Evolutionary conservation across 805 yeast species (phyloP), one percentile per base, ranked within the genome.

Genomic region (Pichia nanzhaoensis): DNA sequence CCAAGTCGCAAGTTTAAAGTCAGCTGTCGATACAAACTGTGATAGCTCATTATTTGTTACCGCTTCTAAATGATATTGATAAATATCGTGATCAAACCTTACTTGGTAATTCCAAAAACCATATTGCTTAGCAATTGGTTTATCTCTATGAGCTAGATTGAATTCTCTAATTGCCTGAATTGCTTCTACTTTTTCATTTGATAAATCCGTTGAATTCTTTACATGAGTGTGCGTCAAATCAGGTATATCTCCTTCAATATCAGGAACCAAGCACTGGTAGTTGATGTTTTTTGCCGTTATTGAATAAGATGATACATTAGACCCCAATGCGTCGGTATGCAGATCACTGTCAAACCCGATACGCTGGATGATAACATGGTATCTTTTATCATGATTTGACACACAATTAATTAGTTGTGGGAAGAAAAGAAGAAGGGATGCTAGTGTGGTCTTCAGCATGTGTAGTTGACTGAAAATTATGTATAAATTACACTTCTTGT

Each of bases 91-190:
- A 17, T 45, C 36, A 44, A 46, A 50, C 34, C 49, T 41, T n/a
- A 46, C 37, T 5, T 41, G 13, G 33, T 55, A 55, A 12, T 43
- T 45, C 58, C 58, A 55, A 41, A 47, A 55, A 5, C 53, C 55
- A 6, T 34, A 42, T 17, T 44, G 35, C n/a, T 36, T 30, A 18
- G 34, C 42, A 1, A 50, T 38, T 38, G 46, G 37, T 8, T 28
- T 17, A 13, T 28, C 37, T 14, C 36, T 35, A 13, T 45, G 34
- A 2, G 9, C n/a, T 6, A 17, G 22, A 20, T 49, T 50, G 19
- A 56, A 54, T 10, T 38, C 17, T 16, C 41, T 37, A 16, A 59
- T 46, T 12, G 47, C 44, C 2, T 51, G 34, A 21, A 56, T 51
- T 14, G 61, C 62, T 5, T 48, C 42, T 12, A 19, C 34, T 36